phyloP scores from a whole-genome alignment of 163 green algal genomes.

The Coccomyxa subellipsoidea region DNA sequence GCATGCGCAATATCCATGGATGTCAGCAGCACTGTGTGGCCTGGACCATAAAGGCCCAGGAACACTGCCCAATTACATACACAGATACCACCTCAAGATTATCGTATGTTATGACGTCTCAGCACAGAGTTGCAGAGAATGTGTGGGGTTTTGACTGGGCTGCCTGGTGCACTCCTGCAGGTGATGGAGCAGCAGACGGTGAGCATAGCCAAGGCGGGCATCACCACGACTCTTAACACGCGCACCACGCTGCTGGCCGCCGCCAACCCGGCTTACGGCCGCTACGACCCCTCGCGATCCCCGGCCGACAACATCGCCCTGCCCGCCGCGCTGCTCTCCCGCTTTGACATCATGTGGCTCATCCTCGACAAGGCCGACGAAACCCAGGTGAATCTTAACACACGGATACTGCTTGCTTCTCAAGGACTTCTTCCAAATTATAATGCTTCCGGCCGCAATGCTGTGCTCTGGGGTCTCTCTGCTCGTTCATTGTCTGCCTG shows the following conservation, averaged over 20 bases:
- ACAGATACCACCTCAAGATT: no score
- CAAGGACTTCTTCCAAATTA: not conserved
- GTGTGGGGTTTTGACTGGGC: no score
- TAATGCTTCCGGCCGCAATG: not conserved
- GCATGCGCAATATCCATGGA: no score
- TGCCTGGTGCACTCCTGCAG: not conserved
- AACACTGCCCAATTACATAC: no score
- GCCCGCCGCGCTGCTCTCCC: conserved; percentile 86
- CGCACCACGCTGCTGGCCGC: conserved; percentile 80
- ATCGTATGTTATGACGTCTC: no score
- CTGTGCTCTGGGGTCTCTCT: not conserved
- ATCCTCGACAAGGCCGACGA: conserved; percentile 86
- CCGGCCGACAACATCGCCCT: conserved; percentile 98
- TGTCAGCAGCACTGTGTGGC: no score
- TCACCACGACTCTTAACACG: conserved; percentile 69
- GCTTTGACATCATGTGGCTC: conserved; percentile 98
- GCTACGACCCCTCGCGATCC: conserved; percentile 85
- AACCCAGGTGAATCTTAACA: conserved; percentile 52
- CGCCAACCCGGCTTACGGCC: conserved; percentile 70
- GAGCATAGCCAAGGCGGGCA: conserved; percentile 88
- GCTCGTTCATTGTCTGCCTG: no score
- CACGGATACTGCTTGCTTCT: no score
- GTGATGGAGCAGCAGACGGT: conserved; percentile 97
- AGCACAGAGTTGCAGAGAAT: no score
- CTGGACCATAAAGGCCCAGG: no score